Conservation (phyloP, 352 stramenopile species). For the Globisporangium irregulare region DNA sequence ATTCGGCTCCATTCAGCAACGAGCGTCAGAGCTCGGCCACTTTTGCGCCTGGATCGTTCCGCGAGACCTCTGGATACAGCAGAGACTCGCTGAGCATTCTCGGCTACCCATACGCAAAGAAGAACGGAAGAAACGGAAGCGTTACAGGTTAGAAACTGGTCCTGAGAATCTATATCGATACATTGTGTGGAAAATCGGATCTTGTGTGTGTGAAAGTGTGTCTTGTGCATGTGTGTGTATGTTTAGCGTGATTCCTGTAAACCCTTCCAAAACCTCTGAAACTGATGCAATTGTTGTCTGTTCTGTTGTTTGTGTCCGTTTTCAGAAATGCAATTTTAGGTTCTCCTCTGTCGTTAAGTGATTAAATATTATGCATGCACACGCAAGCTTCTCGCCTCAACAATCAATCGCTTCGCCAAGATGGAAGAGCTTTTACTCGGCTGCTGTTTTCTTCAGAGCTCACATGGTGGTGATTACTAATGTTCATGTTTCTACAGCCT, state of each 20-base stretch:
- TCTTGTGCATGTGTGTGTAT: neutral
- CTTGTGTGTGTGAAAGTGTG: neutral
- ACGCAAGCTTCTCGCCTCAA: slow-evolving; percentile 4
- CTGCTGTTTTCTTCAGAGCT: neutral
- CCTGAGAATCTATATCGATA: slow-evolving; percentile 11
- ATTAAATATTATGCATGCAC: slow-evolving; percentile 29
- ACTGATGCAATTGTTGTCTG: slow-evolving; percentile 19
- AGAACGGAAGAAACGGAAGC: slow-evolving; percentile 61
- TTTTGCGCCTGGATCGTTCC: slow-evolving; percentile 33
- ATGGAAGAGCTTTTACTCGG: slow-evolving; percentile 3
- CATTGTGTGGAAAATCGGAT: neutral
- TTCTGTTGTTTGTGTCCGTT: slow-evolving; percentile 14
- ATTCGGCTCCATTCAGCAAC: slow-evolving; percentile 7
- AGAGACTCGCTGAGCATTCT: slow-evolving; percentile 78
- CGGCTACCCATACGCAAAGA: slow-evolving; percentile 81
- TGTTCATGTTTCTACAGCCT: neutral
- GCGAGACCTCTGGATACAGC: slow-evolving; percentile 59
- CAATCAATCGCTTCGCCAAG: neutral
- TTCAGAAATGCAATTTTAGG: slow-evolving; percentile 43
- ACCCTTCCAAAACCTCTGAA: slow-evolving; percentile 25
- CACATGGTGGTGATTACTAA: neutral
- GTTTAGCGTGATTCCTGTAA: neutral
- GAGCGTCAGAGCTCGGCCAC: slow-evolving; percentile 14
- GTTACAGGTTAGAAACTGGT: slow-evolving; percentile 28
- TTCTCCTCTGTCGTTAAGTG: slow-evolving; percentile 22